phyloP scores from a whole-genome alignment of 2,329 filamentous ascomycete species.

The Trichophyton simii region DNA sequence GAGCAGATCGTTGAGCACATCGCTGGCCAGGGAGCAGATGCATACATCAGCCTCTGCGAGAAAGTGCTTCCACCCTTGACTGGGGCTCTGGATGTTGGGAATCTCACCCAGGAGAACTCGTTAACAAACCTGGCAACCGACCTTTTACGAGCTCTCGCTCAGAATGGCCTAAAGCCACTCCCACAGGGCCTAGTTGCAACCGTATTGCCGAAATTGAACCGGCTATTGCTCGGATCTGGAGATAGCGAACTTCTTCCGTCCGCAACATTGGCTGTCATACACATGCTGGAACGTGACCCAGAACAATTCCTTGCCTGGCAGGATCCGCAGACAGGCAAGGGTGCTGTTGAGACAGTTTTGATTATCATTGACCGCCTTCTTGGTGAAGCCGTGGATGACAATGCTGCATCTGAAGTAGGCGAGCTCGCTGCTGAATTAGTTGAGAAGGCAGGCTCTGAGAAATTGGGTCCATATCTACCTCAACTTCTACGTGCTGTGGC shows the following conservation, averaged over 20 bases:
- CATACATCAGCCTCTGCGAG: slow-evolving; percentile 65
- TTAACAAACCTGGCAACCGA: slow-evolving; percentile 80
- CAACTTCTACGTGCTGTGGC: slow-evolving; percentile 85
- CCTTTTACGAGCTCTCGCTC: slow-evolving; percentile 64
- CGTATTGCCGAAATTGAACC: slow-evolving; percentile 74
- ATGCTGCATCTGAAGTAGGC: slow-evolving; percentile 89
- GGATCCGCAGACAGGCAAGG: slow-evolving; percentile 61
- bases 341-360: slow-evolving; percentile 76
- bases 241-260: slow-evolving; percentile 83
- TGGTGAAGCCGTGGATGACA: slow-evolving; percentile 72
- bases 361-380: slow-evolving; percentile 87
- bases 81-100: slow-evolving; percentile 78
- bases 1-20: slow-evolving; percentile 69
- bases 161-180: slow-evolving; percentile 72
- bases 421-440: slow-evolving; percentile 88
- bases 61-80: slow-evolving; percentile 81
- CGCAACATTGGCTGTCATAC: slow-evolving; percentile 73
- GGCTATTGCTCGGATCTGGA: slow-evolving; percentile 66
- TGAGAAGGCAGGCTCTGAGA: slow-evolving; percentile 84
- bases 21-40: slow-evolving; percentile 49
- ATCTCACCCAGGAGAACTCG: slow-evolving; percentile 64
- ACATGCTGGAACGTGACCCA: slow-evolving; percentile 79
- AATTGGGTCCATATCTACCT: slow-evolving; percentile 77
- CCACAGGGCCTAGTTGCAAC: slow-evolving; percentile 75
- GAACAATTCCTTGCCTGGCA: slow-evolving; percentile 81